These are phyloP conservation scores for Colletotrichum navitas DNA, from an alignment of 2,329 filamentous ascomycete genomes.

Conservation along the genomic window DNA sequence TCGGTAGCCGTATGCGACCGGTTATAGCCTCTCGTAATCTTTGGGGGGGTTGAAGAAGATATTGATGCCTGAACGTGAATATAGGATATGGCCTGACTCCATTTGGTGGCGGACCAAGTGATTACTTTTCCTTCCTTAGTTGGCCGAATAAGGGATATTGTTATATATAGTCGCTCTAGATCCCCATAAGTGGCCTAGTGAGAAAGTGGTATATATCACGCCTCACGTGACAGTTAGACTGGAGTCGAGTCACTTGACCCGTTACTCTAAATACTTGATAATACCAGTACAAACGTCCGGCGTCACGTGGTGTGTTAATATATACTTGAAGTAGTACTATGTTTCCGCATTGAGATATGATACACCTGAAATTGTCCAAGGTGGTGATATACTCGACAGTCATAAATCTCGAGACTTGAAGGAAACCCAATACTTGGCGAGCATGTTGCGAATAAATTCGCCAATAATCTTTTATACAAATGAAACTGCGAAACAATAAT, in stretches of 20 bases:
- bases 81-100: neutral
- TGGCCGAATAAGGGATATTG: no score
- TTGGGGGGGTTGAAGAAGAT: neutral
- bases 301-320: neutral
- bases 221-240: neutral
- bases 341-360: no score
- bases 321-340: neutral
- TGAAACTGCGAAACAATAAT: no score
- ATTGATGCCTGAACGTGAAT: neutral
- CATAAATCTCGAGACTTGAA: no score
- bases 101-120: neutral
- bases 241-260: neutral
- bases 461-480: no score
- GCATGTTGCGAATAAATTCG: no score
- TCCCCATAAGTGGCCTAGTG: no score
- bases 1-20: neutral
- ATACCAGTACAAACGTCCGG: neutral
- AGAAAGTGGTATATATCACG: neutral
- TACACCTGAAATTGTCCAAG: no score
- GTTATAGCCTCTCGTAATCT: neutral
- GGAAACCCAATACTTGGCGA: no score
- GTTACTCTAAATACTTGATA: neutral
- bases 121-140: neutral
- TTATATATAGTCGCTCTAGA: no score
- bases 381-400: no score